These are phyloP conservation scores for Turnera subulata DNA, from an alignment of 345 rosid genomes.

Conservation along the genomic window DNA sequence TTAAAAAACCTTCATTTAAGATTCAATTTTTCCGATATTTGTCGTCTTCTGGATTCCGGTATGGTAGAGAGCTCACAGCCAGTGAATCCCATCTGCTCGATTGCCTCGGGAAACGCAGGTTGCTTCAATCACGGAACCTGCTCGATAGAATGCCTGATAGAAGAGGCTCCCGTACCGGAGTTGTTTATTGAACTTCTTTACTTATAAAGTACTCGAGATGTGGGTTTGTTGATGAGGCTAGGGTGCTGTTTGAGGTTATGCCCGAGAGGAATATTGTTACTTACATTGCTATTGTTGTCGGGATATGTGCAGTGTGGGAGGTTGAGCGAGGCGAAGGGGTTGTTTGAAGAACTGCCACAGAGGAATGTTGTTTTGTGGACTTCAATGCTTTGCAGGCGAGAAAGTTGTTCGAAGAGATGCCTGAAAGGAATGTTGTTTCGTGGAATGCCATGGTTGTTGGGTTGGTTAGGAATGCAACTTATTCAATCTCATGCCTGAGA, in stretches of 20 bases:
- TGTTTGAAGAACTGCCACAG: constrained; percentile 49
- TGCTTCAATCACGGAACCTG: constrained; percentile 47
- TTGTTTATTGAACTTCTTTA: constrained; percentile 51
- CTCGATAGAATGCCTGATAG: constrained; percentile 44
- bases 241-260: constrained; percentile 47
- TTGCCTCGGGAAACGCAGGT: constrained; percentile 25
- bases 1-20: constrained; percentile 7
- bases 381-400: constrained; percentile 44
- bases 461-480: constrained; percentile 37
- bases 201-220: constrained; percentile 37
- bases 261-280: constrained; percentile 46
- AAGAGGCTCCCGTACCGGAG: constrained; percentile 33
- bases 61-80: constrained; percentile 16
- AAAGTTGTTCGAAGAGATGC: constrained; percentile 54
- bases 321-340: constrained; percentile 35
- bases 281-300: constrained; percentile 59
- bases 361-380: constrained; percentile 68
- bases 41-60: constrained; percentile 5
- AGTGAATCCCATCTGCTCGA: constrained; percentile 36
- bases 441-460: constrained; percentile 63
- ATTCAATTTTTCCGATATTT: constrained; percentile 12
- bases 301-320: constrained; percentile 42
- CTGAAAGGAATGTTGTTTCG: constrained; percentile 55
- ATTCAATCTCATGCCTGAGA: constrained; percentile 40
- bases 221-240: constrained; percentile 54